Evolutionary conservation across 2,329 filamentous ascomycete species (phyloP), one percentile per base, ranked within the genome.

Genomic region (Microcyclosporella mali): DNA sequence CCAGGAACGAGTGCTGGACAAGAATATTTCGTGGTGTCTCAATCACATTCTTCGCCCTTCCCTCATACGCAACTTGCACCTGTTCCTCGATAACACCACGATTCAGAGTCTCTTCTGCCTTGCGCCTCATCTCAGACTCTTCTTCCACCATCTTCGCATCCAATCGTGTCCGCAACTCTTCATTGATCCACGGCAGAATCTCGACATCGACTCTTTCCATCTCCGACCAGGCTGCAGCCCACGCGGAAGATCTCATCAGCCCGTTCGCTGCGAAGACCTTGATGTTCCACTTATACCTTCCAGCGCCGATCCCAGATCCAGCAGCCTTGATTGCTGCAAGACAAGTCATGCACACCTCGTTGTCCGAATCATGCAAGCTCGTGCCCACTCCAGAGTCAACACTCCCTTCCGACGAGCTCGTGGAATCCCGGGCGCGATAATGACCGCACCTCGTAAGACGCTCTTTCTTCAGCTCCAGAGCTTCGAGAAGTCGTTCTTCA

Each of bases 181-280:
- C 63, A 14, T 80, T 77, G 9, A 88, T 74, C 58, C 82, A 77
- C 3, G 92, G 85, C 56, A 85, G 79, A 40, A 98, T 79, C 65
- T 97, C 90, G 1, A 94, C 86, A 59, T 98, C 92, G 0, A 97
- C 87, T n/a, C 90, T 79, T 67, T 98, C 92, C 92, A 98, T 98
- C 66, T 97, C 90, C 55, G 80, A 85, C 90, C 90, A 98, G 45
- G 87, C 90, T 2, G 89, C 89, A 3, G 79, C 79, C 92, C 92
- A 98, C 0, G 92, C 90, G 0, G 88, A 88, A 4, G 87, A 82
- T 45, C 82, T 79, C 87, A 98, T 94, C 36, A 97, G 70, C 0
- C 92, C 92, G 64, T 97, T 98, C 40, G 88, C 90, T 1, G 92
- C 92, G 59, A 90, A 98, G 1, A 97, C 82, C 60, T 88, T 92